Base-by-base conservation (phyloP, 2,329 filamentous ascomycete genomes). In the Blastomyces silverae region DNA sequence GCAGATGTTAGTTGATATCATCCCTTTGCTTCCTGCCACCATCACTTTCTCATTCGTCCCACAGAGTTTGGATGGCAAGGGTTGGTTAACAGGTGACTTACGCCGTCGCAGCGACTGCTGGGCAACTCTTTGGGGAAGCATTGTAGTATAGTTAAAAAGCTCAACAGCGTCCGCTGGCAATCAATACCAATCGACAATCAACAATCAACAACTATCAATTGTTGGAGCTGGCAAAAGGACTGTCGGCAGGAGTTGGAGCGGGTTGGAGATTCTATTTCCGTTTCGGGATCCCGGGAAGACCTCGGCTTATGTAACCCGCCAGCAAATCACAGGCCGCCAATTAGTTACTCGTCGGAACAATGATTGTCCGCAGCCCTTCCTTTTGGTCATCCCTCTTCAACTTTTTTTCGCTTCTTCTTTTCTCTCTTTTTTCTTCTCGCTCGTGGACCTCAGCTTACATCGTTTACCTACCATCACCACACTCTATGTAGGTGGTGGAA, bases 91-190 rank as follows among this genome's bases (percentile, higher is more conserved):
- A 57, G 39, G 52, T 48, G 28, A 76, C 79, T 69, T 81, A 82
- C 80, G 73, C 73, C 80, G 79, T 74, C 79, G 76, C 72, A 80
- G 73, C 66, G 79, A 79, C 69, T 78, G 77, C 70, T 81, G 79
- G 64, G 77, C 75, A 72, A 79, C 71, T 73, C 79, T 79, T 70
- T 81, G 79, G 64, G 78, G 78, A 69, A 81, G 73, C 79, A 82
- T 81, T 57, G 65, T 78, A 73, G 67, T 64, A 50, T 1, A 39
- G n/a, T 60, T 39, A 39, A 20, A 31, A 2, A 39, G 31, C 20
- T 60, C 39, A 60, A 46, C 25, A 31, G 31, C 0, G 20, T 57
- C 55, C 39, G 17, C 37, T 59, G 37, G 37, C 37, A 59, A 44
- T 44, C 56, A 28, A 42, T 59, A 28, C 37, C 31, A 59, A 59